Conservation (phyloP, 2,329 filamentous ascomycete species). For the Talaromyces sp. region DNA sequence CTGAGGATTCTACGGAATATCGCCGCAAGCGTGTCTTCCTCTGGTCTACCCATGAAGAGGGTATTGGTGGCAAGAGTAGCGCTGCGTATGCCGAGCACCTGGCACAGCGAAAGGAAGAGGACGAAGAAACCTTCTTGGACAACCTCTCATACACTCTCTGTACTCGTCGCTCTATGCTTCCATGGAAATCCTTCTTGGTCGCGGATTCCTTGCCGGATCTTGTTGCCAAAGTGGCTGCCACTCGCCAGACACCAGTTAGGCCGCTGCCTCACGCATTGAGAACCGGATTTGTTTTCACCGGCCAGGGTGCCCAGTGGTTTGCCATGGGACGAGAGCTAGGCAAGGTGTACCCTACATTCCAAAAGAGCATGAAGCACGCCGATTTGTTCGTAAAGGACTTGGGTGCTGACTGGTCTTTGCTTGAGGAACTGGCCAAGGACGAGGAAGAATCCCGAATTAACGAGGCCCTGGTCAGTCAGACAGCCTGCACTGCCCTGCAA, state of each 20-base stretch:
- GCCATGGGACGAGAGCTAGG: slow-evolving; percentile 16
- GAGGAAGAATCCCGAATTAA: slow-evolving; percentile 18
- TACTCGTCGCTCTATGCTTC: slow-evolving; percentile 12
- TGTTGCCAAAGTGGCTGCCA: slow-evolving; percentile 13
- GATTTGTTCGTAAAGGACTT: slow-evolving; percentile 19
- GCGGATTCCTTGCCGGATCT: slow-evolving; percentile 12
- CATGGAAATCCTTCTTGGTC: slow-evolving; percentile 8
- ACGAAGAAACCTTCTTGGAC: slow-evolving; percentile 12
- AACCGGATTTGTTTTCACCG: slow-evolving; percentile 10
- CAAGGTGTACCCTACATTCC: slow-evolving; percentile 11
- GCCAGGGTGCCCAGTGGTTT: slow-evolving; percentile 13
- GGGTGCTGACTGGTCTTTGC: slow-evolving; percentile 19
- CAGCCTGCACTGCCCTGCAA: slow-evolving; percentile 27
- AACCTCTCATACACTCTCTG: slow-evolving; percentile 23
- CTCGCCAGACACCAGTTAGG: neutral
- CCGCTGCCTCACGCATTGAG: neutral
- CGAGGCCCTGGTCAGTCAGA: slow-evolving; percentile 21
- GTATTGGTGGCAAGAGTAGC: slow-evolving; percentile 6
- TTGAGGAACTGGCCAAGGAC: slow-evolving; percentile 21
- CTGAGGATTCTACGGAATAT: neutral
- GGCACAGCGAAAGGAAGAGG: slow-evolving; percentile 3
- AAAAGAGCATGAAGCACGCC: slow-evolving; percentile 17
- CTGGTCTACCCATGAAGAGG: neutral
- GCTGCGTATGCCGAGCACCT: slow-evolving; percentile 13
- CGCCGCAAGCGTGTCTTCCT: slow-evolving; percentile 4